Evolutionary conservation across 2,329 filamentous ascomycete species (phyloP).

Genomic region (Camillea tinctor): DNA sequence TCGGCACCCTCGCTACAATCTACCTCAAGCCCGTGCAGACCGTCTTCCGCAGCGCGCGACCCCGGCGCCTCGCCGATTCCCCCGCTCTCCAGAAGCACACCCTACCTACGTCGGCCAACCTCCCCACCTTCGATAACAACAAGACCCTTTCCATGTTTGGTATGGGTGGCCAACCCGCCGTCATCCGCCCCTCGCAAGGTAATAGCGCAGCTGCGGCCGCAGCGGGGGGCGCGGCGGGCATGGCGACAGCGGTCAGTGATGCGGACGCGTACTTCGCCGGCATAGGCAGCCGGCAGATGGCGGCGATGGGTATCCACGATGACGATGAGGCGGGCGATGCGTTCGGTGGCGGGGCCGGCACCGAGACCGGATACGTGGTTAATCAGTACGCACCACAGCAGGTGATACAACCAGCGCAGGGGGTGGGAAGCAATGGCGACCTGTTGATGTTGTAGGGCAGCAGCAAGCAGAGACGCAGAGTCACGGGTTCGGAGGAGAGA

Average conservation of each 20-base stretch:
- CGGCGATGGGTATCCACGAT: slow-evolving; percentile 65
- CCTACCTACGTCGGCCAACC: slow-evolving; percentile 56
- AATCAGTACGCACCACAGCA: slow-evolving; percentile 80
- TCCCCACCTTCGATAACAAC: slow-evolving; percentile 49
- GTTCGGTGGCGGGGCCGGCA: slow-evolving; percentile 58
- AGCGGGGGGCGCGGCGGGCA: slow-evolving; percentile 30
- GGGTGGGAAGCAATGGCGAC: slow-evolving; percentile 66
- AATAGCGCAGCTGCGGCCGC: slow-evolving; percentile 18
- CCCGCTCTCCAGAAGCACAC: slow-evolving; percentile 79
- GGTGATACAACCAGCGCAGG: slow-evolving; percentile 67
- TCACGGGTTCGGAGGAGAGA: no score
- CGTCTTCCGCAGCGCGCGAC: slow-evolving; percentile 87
- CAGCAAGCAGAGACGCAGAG: no score
- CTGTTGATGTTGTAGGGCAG: slow-evolving; percentile 59
- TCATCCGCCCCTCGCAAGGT: slow-evolving; percentile 42
- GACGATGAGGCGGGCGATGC: slow-evolving; percentile 56
- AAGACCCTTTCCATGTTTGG: slow-evolving; percentile 62
- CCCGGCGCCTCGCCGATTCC: slow-evolving; percentile 74
- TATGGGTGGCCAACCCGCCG: slow-evolving; percentile 49
- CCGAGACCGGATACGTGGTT: slow-evolving; percentile 65
- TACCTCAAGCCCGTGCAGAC: slow-evolving; percentile 98
- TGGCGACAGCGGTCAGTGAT: slow-evolving; percentile 73
- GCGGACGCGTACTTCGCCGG: slow-evolving; percentile 89
- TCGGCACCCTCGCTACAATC: slow-evolving; percentile 93
- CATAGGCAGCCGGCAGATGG: slow-evolving; percentile 72